phyloP scores from a whole-genome alignment of 768 basidiomycete species.

The Russula lepida region DNA sequence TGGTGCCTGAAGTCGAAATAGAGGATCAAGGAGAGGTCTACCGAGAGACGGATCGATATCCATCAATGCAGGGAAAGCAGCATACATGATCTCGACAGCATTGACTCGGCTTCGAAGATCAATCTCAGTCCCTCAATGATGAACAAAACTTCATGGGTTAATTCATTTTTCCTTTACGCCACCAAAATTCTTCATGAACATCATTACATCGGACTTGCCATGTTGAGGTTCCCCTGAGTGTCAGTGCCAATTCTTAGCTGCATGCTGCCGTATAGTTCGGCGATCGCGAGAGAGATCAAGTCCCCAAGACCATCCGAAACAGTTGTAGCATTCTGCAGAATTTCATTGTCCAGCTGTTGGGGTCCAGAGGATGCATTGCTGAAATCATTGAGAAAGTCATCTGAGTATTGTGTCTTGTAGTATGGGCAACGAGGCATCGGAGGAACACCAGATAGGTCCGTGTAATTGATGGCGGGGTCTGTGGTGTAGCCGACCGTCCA shows the following conservation, averaged over 20 bases:
- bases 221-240: slow-evolving; percentile 41
- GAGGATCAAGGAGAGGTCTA: no score
- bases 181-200: slow-evolving; percentile 38
- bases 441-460: slow-evolving; percentile 31
- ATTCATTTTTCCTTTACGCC: slow-evolving; percentile 30
- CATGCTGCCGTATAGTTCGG: slow-evolving; percentile 44
- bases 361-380: slow-evolving; percentile 37
- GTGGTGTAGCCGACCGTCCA: slow-evolving; percentile 28
- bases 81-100: slow-evolving; percentile 47
- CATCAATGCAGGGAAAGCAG: slow-evolving; percentile 42
- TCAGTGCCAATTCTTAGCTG: slow-evolving; percentile 48
- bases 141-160: background rate
- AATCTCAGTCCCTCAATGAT: background rate
- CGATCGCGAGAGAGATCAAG: slow-evolving; percentile 43
- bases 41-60: slow-evolving; percentile 48
- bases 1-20: slow-evolving; percentile 12
- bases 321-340: slow-evolving; percentile 38
- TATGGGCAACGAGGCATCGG: slow-evolving; percentile 39
- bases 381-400: slow-evolving; percentile 37
- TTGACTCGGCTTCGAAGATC: slow-evolving; percentile 26
- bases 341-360: slow-evolving; percentile 38
- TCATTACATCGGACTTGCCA: slow-evolving; percentile 40
- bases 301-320: slow-evolving; percentile 46
- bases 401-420: slow-evolving; percentile 32
- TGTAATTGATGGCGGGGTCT: slow-evolving; percentile 23